These are phyloP conservation scores for Glutinoglossum americanum DNA, from an alignment of 495 filamentous ascomycete species.

Conservation along the genomic window DNA sequence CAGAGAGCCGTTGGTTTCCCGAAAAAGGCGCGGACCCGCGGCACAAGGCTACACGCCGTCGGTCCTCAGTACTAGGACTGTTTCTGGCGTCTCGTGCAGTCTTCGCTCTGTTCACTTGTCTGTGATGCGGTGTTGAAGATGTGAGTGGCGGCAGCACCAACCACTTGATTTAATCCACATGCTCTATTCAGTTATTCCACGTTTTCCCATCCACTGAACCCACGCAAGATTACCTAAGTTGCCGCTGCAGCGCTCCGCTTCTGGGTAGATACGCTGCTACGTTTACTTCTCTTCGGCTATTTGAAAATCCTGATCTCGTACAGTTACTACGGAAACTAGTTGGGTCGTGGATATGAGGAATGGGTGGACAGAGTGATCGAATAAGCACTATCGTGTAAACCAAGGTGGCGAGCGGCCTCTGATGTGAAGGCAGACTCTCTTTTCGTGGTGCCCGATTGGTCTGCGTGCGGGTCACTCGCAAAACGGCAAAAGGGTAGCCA, in stretches of 20 bases:
- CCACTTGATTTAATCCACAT: neutral
- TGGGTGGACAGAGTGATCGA: neutral
- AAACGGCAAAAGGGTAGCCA: neutral
- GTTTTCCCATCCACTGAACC: neutral
- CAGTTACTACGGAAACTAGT: neutral
- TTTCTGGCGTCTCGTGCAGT: slow-evolving; percentile 1
- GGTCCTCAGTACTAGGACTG: neutral
- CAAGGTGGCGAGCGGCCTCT: neutral
- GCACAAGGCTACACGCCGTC: neutral
- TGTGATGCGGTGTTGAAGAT: neutral
- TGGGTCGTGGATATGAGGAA: neutral
- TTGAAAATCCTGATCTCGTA: neutral
- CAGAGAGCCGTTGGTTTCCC: neutral
- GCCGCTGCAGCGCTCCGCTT: neutral
- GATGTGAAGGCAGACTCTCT: neutral
- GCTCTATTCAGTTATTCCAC: neutral
- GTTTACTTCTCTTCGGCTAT: neutral
- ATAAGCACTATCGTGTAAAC: neutral
- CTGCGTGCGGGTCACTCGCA: neutral
- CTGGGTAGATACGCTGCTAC: neutral
- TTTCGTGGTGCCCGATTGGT: neutral
- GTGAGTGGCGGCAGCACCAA: neutral
- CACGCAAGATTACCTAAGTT: neutral
- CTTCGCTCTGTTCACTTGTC: neutral
- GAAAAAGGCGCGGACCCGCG: neutral